These are phyloP conservation scores for Drosera capensis DNA, from an alignment of 148 eudicot genomes.

Conservation along the genomic window DNA sequence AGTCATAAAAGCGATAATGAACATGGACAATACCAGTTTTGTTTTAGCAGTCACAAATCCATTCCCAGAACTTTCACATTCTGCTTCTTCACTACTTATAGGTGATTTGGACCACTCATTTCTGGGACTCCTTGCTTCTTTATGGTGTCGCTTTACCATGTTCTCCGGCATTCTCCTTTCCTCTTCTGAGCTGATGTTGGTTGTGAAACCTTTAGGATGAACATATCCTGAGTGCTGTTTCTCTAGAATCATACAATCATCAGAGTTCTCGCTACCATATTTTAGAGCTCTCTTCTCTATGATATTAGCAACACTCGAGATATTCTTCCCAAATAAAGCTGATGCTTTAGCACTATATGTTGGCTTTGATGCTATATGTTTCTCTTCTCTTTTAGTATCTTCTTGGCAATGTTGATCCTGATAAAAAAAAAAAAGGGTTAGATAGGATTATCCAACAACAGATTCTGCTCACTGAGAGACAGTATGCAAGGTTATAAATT, in stretches of 20 bases:
- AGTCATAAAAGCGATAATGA: background rate
- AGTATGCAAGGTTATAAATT: background rate
- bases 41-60: conserved; percentile 88
- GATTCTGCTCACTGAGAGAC: conserved; percentile 1
- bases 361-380: conserved; percentile 28
- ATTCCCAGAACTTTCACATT: conserved; percentile 33
- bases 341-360: conserved; percentile 30
- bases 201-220: conserved; percentile 16
- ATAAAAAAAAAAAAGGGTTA: conserved; percentile 1
- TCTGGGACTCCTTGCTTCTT: conserved; percentile 48
- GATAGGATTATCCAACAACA: background rate
- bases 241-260: conserved; percentile 40
- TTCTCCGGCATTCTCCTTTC: conserved; percentile 35
- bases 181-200: conserved; percentile 27
- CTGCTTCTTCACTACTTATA: conserved; percentile 41
- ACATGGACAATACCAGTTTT: conserved; percentile 57
- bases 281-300: conserved; percentile 10
- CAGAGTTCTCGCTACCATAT: conserved; percentile 20
- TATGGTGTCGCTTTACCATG: conserved; percentile 37
- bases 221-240: conserved; percentile 17
- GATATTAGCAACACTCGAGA: conserved; percentile 15
- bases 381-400: conserved; percentile 22
- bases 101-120: conserved; percentile 50
- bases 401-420: conserved; percentile 30
- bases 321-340: conserved; percentile 26